Percentiles rank a stretch among this genome's conserved stretches.
Conservation (phyloP, 257 asterid genomes). For the Penstemon newberryi region DNA sequence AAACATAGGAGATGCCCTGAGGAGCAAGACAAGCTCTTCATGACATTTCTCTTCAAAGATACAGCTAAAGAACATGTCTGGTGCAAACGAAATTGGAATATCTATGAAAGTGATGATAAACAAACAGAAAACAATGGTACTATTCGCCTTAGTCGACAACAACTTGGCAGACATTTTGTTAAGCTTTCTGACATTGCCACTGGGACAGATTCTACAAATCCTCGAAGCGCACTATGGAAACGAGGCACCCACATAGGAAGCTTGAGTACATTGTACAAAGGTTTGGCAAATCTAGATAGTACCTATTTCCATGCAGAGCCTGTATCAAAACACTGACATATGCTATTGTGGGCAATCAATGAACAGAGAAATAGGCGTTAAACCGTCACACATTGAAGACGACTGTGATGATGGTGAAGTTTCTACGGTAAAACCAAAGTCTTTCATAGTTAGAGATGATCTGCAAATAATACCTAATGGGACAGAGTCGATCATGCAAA, state of each 20-base stretch:
- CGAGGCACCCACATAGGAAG: too few relatives aligned
- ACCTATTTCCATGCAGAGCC: background rate
- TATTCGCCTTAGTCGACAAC: background rate
- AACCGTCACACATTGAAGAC: too few relatives aligned
- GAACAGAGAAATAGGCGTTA: background rate
- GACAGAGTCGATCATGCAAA: background rate
- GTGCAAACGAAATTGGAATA: background rate
- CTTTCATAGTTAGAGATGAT: slow-evolving; percentile 13
- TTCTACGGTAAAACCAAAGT: background rate
- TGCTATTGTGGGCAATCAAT: slow-evolving; percentile 16
- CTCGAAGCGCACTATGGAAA: slow-evolving; percentile 25
- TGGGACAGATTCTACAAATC: slow-evolving; percentile 23
- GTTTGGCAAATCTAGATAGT: background rate
- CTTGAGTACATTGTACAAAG: too few relatives aligned
- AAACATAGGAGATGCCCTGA: too few relatives aligned
- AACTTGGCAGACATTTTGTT: slow-evolving; percentile 17
- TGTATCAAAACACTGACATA: background rate
- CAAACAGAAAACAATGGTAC: background rate
- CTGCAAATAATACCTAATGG: background rate
- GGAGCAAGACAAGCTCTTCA: too few relatives aligned
- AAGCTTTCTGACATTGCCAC: slow-evolving; percentile 29
- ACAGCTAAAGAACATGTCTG: too few relatives aligned
- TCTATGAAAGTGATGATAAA: background rate
- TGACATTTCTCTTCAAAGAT: too few relatives aligned
- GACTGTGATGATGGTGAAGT: background rate